Base-by-base conservation (phyloP, 768 basidiomycete species). In the Mycena chlorophos region DNA sequence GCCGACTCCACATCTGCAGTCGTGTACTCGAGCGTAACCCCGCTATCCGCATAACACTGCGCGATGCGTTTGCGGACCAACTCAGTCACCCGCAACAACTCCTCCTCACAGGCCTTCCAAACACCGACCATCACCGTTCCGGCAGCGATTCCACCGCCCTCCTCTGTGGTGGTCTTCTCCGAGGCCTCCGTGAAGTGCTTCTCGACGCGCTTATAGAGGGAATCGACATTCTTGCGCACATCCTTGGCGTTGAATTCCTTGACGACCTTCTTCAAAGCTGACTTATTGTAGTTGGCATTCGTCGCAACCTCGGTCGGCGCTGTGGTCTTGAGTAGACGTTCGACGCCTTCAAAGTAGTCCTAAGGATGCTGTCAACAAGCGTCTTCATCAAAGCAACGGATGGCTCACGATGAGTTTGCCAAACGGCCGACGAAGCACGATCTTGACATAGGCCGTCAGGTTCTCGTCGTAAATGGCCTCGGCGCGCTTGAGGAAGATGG, bases 281-380 rank as follows among this genome's bases (percentile, higher is more conserved):
- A 82, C 63, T 87, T 86, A 65, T 77, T 91, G 70, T 91, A 97
- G 43, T 78, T 84, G 56, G 79, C 76, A 67, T 88, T 93, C 49
- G 84, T 82, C 6, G 85, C 72, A 20, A 98, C 82, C 62, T 96
- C 93, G 26, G 78, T 78, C 0, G 92, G 80, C 10, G 88, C 84
- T 2, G 88, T 88, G 4, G 86, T 88, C 68, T 89, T 86, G 28
- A 96, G 75, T 13, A 93, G 78, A n/a, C 88, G 85, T 65, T 98
- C 94, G 34, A 97, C 77, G 4, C 91, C 93, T 43, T 97, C 92
- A 63, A 98, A 97, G 71, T 89, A 97, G 69, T 98, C 96, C 95
- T 97, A 68, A 25, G 45, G 39, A 27, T 6, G 51, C 51, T 30
- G 25, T 31, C 20, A 52, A 37, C 17, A 27, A 5, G 39, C 5